Percentiles rank a stretch among this genome's conserved stretches.
Evolutionary conservation across 164 flowering plant genomes (phyloP).

Genomic region (Brasenia schreberi): DNA sequence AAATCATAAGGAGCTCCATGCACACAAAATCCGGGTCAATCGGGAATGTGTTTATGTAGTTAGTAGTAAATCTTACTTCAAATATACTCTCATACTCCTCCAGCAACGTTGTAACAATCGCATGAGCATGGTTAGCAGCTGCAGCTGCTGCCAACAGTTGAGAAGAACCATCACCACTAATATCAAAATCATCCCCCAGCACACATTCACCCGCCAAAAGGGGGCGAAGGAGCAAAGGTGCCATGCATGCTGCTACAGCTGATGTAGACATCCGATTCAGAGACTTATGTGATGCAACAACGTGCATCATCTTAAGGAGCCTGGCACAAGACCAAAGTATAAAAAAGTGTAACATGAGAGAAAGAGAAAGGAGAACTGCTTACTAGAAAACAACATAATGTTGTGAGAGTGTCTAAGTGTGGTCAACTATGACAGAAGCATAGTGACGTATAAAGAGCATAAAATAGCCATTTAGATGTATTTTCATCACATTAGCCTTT

Average conservation of each 20-base stretch:
- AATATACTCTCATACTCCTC: slow-evolving; percentile 82
- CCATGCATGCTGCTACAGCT: slow-evolving; percentile 99
- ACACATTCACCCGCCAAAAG: slow-evolving; percentile 95
- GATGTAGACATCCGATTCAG: slow-evolving; percentile 83
- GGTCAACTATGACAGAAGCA: no score
- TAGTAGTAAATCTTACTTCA: slow-evolving; percentile 41
- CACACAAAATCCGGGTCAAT: no score
- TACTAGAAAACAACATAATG: no score
- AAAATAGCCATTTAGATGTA: no score
- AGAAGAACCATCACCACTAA: slow-evolving; percentile 81
- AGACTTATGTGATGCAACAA: slow-evolving; percentile 63
- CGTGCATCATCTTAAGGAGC: slow-evolving; percentile 90
- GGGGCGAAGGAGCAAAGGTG: slow-evolving; percentile 95
- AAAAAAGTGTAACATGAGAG: slow-evolving; percentile 4
- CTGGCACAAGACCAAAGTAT: slow-evolving; percentile 20
- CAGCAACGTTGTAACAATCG: slow-evolving; percentile 69
- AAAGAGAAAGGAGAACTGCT: no score
- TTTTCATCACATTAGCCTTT: no score
- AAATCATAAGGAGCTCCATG: no score
- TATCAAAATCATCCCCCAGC: slow-evolving; percentile 56
- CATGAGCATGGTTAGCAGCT: slow-evolving; percentile 99
- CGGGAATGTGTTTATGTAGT: no score
- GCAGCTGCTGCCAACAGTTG: slow-evolving; percentile 98
- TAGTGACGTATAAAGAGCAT: no score
- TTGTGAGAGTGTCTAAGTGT: no score